Evolutionary conservation across 2,329 filamentous ascomycete genomes (phyloP), one percentile per base, ranked within the genome.

Genomic region (Neopestalotiopsis clavispora): DNA sequence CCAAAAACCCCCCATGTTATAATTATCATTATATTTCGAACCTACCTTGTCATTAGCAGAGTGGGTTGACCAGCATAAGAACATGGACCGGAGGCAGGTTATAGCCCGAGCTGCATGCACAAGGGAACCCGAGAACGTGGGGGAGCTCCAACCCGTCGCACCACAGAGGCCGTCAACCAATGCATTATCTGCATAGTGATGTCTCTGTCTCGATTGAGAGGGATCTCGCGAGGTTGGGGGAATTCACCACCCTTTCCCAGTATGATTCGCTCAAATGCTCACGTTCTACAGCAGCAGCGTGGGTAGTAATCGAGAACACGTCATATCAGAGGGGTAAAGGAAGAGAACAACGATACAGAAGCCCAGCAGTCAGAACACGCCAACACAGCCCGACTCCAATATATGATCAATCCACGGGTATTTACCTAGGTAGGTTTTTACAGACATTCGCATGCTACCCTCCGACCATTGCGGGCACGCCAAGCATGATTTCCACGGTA

Each of bases 131-230:
- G 62, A 67, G 58, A 69, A 72, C 73, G 75, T 76, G 75, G 74
- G 75, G 74, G 75, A 67, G 40, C 9, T 52, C 52, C 32, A 40
- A 23, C 14, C 20, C 42, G 42, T 56, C 32, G 45, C 49, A 52
- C 14, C 49, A n/a, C 20, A 20, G 64, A n/a, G n/a, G 34, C 20
- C n/a, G 17, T 38, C 66, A 62, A 63, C 30, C 45, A 58, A 20
- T 67, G 59, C 40, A 67, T 67, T 59, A 59, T 32, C 65, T 63
- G 73, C 73, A 74, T 69, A 70, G 71, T 74, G 73, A 73, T 74
- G 73, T 72, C 69, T 52, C 45, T 73, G 66, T 60, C 34, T 62
- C 64, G 68, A 66, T 67, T 32, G 34, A 69, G 68, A 68, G 68
- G 57, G 38, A 23, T 60, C 32, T 60, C 57, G 66, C 66, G 66